Evolutionary conservation across 768 basidiomycete species (phyloP).

Genomic region (Dacryopinax spathularia): DNA sequence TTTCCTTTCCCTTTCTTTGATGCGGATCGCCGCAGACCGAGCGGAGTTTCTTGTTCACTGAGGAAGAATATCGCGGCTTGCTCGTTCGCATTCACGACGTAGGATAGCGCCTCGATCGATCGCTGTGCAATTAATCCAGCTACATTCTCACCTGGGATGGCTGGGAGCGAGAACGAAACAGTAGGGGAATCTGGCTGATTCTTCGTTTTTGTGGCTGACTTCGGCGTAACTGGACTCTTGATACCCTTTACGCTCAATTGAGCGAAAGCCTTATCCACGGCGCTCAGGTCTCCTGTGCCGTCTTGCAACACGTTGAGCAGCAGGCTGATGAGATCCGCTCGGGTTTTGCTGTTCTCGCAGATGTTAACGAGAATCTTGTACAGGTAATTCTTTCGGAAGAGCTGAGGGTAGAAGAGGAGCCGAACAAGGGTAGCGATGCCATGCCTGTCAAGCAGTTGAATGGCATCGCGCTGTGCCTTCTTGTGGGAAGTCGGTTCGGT

Average conservation of each 20-base stretch:
- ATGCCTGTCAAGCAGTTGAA: slow-evolving; percentile 80
- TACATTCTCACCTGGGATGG: slow-evolving; percentile 51
- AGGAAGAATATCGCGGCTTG: slow-evolving; percentile 84
- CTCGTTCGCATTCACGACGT: slow-evolving; percentile 76
- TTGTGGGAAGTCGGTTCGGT: slow-evolving; percentile 4
- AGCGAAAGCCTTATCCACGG: slow-evolving; percentile 85
- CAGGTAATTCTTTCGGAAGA: slow-evolving; percentile 67
- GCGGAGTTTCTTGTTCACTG: slow-evolving; percentile 81
- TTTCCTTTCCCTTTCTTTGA: slow-evolving; percentile 91
- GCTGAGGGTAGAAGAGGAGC: slow-evolving; percentile 91
- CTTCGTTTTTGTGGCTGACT: slow-evolving; percentile 56
- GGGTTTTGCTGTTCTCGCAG: slow-evolving; percentile 86
- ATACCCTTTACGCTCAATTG: slow-evolving; percentile 65
- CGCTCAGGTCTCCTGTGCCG: slow-evolving; percentile 79
- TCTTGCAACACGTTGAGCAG: slow-evolving; percentile 90
- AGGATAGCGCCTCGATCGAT: slow-evolving; percentile 79
- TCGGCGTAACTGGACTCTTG: slow-evolving; percentile 29
- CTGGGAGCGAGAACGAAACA: slow-evolving; percentile 32
- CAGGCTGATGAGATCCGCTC: slow-evolving; percentile 85
- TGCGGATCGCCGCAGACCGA: slow-evolving; percentile 50
- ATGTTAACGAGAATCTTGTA: slow-evolving; percentile 86
- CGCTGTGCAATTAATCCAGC: slow-evolving; percentile 90
- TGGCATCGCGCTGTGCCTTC: slow-evolving; percentile 58
- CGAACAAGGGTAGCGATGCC: slow-evolving; percentile 82
- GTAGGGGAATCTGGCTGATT: slow-evolving; percentile 20